Evolutionary conservation across 805 yeast genomes (phyloP).

Genomic region (Suhomyces xylopsoci): DNA sequence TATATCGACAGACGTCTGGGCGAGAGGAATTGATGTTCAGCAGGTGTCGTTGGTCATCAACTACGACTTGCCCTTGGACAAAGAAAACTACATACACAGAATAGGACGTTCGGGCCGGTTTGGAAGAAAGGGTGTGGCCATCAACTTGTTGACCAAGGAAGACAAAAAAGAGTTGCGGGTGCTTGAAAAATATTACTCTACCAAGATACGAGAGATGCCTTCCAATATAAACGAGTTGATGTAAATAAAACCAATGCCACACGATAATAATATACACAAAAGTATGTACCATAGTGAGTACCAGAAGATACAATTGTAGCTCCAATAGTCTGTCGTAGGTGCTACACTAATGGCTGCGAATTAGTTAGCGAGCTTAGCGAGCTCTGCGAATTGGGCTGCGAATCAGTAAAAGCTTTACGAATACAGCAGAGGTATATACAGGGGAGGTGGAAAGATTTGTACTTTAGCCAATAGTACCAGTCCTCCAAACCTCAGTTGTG

Average conservation of each 20-base stretch:
- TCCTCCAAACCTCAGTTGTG: no score
- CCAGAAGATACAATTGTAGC: no score
- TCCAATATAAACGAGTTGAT: conserved; percentile 12
- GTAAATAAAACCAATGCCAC: not conserved
- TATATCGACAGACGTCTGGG: conserved; percentile 96
- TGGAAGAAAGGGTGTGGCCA: conserved; percentile 98
- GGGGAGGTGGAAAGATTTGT: no score
- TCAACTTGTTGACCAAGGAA: conserved; percentile 82
- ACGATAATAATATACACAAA: not conserved
- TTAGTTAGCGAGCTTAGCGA: no score
- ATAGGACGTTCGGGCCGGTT: conserved; percentile 98
- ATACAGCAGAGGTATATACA: no score
- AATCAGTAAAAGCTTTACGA: no score
- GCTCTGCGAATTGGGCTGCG: no score
- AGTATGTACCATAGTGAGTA: no score
- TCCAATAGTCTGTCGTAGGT: no score
- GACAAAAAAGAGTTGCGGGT: conserved; percentile 76
- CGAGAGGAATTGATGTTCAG: conserved; percentile 98
- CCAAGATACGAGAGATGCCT: conserved; percentile 93
- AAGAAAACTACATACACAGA: conserved; percentile 95
- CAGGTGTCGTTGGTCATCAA: conserved; percentile 94
- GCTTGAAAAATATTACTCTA: conserved; percentile 85
- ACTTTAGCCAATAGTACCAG: no score
- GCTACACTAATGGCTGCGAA: no score
- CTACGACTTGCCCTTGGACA: conserved; percentile 89